Conservation (phyloP, 805 yeast species). For the Zygosaccharomyces rouxii region DNA sequence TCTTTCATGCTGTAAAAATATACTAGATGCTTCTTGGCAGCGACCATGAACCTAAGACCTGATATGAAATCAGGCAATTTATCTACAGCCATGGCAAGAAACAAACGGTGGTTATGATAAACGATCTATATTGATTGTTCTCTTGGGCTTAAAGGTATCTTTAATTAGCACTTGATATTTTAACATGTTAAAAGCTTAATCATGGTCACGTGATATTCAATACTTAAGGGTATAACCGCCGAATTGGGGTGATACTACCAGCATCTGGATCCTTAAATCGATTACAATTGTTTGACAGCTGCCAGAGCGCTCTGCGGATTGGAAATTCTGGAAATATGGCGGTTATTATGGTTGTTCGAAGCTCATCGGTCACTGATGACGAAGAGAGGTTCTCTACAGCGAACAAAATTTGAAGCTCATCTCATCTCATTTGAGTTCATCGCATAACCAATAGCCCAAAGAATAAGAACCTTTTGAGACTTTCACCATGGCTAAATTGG, state of each 20-base stretch:
- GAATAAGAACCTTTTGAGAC: not conserved
- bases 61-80: conserved; percentile 20
- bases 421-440: conserved; percentile 38
- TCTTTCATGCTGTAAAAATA: conserved; percentile 14
- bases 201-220: not conserved
- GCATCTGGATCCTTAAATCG: too few relatives aligned
- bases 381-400: not conserved
- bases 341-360: not conserved
- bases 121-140: not conserved
- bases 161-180: not conserved
- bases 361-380: not conserved
- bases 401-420: conserved; percentile 48
- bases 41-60: conserved; percentile 19
- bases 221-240: not conserved
- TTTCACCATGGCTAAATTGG: conserved; percentile 63
- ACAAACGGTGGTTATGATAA: not conserved
- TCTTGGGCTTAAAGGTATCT: not conserved
- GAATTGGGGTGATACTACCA: not conserved
- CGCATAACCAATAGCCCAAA: not conserved
- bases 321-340: not conserved
- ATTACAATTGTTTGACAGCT: too few relatives aligned
- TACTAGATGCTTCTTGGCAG: conserved; percentile 19
- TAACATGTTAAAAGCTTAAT: not conserved
- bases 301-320: not conserved
- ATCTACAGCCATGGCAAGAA: conserved; percentile 4